These are phyloP conservation scores for Oleoguttula mirabilis DNA, from an alignment of 495 filamentous ascomycete species.

Conservation along the genomic window DNA sequence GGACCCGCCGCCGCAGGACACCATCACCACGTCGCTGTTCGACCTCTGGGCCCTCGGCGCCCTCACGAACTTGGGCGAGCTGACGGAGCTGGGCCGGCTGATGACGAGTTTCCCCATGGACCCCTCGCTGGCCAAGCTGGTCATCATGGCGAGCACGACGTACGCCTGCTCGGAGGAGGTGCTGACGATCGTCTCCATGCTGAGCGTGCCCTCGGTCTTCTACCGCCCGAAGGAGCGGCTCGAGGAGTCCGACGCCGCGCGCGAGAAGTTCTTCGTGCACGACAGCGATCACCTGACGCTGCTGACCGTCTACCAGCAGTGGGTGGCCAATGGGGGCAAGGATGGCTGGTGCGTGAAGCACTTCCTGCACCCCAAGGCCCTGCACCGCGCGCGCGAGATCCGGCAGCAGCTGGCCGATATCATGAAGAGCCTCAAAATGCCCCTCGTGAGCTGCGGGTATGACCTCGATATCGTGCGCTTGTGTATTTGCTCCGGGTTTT, in stretches of 20 bases:
- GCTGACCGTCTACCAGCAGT: conserved; percentile 90
- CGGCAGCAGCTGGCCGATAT: conserved; percentile 88
- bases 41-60: conserved; percentile 97
- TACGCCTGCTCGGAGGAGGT: conserved; percentile 96
- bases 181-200: conserved; percentile 95
- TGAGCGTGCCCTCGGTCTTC: conserved; percentile 92
- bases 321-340: conserved; percentile 79
- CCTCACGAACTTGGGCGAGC: conserved; percentile 81
- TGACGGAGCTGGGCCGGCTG: conserved; percentile 72
- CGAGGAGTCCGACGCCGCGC: conserved; percentile 88
- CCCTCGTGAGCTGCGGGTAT: conserved; percentile 75
- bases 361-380: conserved; percentile 84
- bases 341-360: conserved; percentile 88
- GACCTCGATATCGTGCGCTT: conserved; percentile 94
- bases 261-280: conserved; percentile 98
- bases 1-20: conserved; percentile 97
- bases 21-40: conserved; percentile 92
- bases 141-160: conserved; percentile 73
- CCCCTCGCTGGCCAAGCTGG: conserved; percentile 80
- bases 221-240: conserved; percentile 95
- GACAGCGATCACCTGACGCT: conserved; percentile 96
- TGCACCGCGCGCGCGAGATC: conserved; percentile 85
- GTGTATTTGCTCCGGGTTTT: conserved; percentile 95
- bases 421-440: conserved; percentile 88
- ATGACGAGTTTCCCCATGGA: conserved; percentile 99